phyloP scores from a whole-genome alignment of 2,329 filamentous ascomycete genomes.

The Anisogramma anomala region DNA sequence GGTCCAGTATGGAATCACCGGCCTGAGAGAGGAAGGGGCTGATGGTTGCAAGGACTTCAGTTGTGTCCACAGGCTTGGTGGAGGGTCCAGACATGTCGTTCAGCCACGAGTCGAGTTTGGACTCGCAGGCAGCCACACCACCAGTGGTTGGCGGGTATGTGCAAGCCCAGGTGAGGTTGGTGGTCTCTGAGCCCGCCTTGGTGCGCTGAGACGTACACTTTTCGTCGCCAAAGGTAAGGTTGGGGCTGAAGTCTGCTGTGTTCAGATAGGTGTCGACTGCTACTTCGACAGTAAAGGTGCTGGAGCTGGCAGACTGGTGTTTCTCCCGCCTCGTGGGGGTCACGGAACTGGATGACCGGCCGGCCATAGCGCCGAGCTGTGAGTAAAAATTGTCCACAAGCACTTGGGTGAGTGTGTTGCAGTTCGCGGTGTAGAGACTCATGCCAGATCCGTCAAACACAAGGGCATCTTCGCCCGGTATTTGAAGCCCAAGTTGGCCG shows the following conservation, averaged over 20 bases:
- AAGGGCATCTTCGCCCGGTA: constrained; percentile 14
- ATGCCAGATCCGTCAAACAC: constrained; percentile 18
- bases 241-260: constrained; percentile 9
- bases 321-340: neutral
- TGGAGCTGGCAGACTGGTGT: constrained; percentile 11
- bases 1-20: constrained; percentile 10
- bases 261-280: constrained; percentile 12
- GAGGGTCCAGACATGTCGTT: constrained; percentile 1
- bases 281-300: constrained; percentile 16
- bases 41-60: constrained; percentile 14
- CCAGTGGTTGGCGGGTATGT: constrained; percentile 16
- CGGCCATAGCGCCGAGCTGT: constrained; percentile 14
- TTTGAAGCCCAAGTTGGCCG: constrained; percentile 14
- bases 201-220: constrained; percentile 13
- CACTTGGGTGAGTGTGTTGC: constrained; percentile 15
- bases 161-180: constrained; percentile 17
- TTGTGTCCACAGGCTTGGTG: constrained; percentile 6
- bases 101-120: constrained; percentile 16
- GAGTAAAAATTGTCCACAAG: constrained; percentile 16
- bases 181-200: constrained; percentile 4
- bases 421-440: constrained; percentile 16
- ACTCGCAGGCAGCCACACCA: constrained; percentile 15
- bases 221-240: constrained; percentile 16
- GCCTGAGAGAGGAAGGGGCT: constrained; percentile 13
- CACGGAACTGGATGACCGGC: neutral